Evolutionary conservation across 2,329 filamentous ascomycete genomes (phyloP).

Genomic region (Trichoderma cornu-damae): DNA sequence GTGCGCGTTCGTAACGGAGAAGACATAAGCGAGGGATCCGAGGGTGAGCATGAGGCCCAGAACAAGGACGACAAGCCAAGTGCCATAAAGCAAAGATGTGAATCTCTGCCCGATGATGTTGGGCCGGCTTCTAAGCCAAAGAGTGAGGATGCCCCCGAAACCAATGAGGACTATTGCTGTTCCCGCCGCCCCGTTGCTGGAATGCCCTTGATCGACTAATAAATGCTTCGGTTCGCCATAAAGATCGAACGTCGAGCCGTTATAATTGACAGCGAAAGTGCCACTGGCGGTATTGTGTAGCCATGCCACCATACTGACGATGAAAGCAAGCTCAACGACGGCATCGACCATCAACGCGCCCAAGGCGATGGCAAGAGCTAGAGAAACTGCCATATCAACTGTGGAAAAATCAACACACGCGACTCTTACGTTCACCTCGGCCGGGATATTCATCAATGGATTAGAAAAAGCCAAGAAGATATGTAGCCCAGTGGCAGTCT

Average conservation of each 20-base stretch:
- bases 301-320: constrained; percentile 28
- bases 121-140: constrained; percentile 22
- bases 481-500: neutral
- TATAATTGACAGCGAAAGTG: constrained; percentile 21
- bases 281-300: constrained; percentile 26
- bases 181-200: constrained; percentile 28
- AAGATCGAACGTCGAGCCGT: constrained; percentile 18
- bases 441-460: neutral
- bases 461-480: neutral
- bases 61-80: constrained; percentile 25
- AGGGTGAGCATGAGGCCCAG: constrained; percentile 25
- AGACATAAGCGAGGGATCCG: constrained; percentile 26
- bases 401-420: neutral
- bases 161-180: constrained; percentile 28
- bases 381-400: constrained; percentile 7
- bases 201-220: constrained; percentile 28
- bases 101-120: constrained; percentile 17
- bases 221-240: constrained; percentile 25
- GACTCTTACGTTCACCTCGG: neutral
- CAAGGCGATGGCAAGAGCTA: constrained; percentile 23
- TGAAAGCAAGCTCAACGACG: constrained; percentile 28
- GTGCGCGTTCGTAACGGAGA: constrained; percentile 28
- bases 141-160: constrained; percentile 24
- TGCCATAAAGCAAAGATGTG: constrained; percentile 21
- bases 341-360: constrained; percentile 27